Evolutionary conservation across 2,329 filamentous ascomycete species (phyloP).

Genomic region (Sordariomycetes sp.): DNA sequence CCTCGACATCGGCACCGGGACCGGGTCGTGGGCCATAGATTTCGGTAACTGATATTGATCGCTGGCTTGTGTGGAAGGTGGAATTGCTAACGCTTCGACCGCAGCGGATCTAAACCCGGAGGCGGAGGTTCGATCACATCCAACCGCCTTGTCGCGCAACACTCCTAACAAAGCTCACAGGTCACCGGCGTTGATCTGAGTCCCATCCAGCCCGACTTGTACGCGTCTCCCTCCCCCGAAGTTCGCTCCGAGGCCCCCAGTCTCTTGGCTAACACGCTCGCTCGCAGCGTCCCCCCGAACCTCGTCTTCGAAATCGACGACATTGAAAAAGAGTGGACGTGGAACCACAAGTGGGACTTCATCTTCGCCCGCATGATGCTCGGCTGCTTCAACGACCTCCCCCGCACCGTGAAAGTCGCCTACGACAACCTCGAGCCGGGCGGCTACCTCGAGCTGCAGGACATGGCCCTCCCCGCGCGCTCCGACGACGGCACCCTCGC

Average conservation of each 20-base stretch:
- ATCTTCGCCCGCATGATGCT: constrained; percentile 20
- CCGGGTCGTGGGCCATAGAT: constrained; percentile 18
- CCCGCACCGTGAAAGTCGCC: constrained; percentile 19
- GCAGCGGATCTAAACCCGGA: background rate
- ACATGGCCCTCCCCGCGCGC: constrained; percentile 12
- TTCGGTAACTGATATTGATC: constrained; percentile 10
- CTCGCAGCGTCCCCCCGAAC: constrained; percentile 27
- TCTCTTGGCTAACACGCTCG: background rate
- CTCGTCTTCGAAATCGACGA: constrained; percentile 32
- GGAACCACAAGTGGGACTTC: constrained; percentile 22
- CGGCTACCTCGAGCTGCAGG: constrained; percentile 19
- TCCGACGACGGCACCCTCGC: constrained; percentile 19
- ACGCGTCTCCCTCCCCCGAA: constrained; percentile 4
- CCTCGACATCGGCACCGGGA: constrained; percentile 18
- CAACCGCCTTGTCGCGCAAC: background rate
- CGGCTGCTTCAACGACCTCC: constrained; percentile 14
- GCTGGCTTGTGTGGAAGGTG: background rate
- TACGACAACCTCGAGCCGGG: constrained; percentile 14
- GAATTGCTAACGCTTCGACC: accelerated
- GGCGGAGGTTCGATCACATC: background rate
- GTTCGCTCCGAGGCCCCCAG: too few species aligned
- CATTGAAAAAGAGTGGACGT: constrained; percentile 25
- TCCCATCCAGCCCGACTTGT: constrained; percentile 25
- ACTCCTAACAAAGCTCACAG: constrained; percentile 4
- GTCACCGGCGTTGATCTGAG: constrained; percentile 27